Evolutionary conservation across 2,329 filamentous ascomycete species (phyloP), one percentile per base, ranked within the genome.

Genomic region (Ophiostoma triangulosporum): DNA sequence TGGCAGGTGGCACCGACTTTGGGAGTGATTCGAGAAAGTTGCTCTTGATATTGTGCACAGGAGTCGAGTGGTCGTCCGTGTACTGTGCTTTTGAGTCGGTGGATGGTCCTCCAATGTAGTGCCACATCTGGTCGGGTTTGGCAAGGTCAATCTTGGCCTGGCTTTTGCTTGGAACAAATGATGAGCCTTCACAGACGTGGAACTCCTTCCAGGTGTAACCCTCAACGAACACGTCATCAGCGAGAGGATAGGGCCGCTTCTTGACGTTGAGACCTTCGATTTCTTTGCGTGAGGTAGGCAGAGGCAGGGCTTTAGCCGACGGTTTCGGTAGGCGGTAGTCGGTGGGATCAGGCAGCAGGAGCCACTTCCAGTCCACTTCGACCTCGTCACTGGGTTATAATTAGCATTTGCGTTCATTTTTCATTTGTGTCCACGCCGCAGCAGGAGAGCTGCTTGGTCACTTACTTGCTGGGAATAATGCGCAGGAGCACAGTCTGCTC

Each of bases 51-150:
- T 88, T 87, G 66, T 88, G 76, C 46, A 71, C 70, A n/a, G 68
- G 74, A 12, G 68, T 73, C 8, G 63, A 58, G 43, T 77, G 79
- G 68, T 95, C 82, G 62, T 93, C 86, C 4, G 90, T 95, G 68
- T 93, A 98, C 65, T 94, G 88, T 26, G 89, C 84, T 66, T 84
- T 89, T 52, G 88, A 86, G 63, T 97, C 91, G 6, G 91, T 96
- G 22, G 91, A 97, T 20, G 77, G 79, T 65, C 81, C 81, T 31
- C 88, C 88, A 56, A 98, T 75, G 65, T 96, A 97, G 69, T 88
- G 79, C 88, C 90, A 97, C 17, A 95, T 67, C 64, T 87, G 83
- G 57, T 91, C 78, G 15, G 82, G 74, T 64, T 85, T 86, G 57
- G 69, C 69, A 8, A 95, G 67, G 62, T 95, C 81, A 55, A 94